Base-by-base conservation (phyloP, 371 early-diverging fungal species). In the Caulochytrium protostelioides region DNA sequence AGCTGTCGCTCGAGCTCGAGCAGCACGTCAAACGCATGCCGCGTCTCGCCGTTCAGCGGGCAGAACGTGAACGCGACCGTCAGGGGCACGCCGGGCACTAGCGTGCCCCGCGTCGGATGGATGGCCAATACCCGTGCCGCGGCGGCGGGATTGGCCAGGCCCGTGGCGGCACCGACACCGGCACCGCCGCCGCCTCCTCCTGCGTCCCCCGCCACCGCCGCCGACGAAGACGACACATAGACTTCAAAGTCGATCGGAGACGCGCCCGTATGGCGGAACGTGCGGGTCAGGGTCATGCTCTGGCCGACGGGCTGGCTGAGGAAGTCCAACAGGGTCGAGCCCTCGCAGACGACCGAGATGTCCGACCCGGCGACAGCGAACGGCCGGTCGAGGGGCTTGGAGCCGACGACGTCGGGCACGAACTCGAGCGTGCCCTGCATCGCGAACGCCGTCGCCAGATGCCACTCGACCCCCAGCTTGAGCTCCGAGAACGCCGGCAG, bases 1-100 rank as follows among this genome's bases (percentile, higher is more conserved):
- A 65, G 62, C 5, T 66, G 65, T 37, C 57, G 60, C 34, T 61
- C 54, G 2, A 66, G 66, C 34, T 61, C 57, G 31, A 68, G 65
- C 8, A 56, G 37, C 7, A 63, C 46, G 22, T 60, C 55, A 1
- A 35, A 30, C 21, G 14, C 43, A 33, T 62, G 65, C 2, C 58
- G 29, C 12, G 52, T 26, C 38, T 64, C 62, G 39, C 65, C 62
- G n/a, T n/a, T n/a, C n/a, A 34, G 29, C 2, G 69, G 61, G 30
- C 53, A 35, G 41, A 65, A 65, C 12, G 49, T 51, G 40, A 65
- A 68, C 22, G 49, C 39, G 5, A 64, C 44, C 8, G 42, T 40
- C 13, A 52, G 31, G 1, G 54, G 42, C 30, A 62, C 56, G 6
- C 62, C 62, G 5, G 62, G 43, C 41, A 48, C 52, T 8, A 68